Conservation (phyloP, 2,329 filamentous ascomycete genomes). For the Epichloe scottii region DNA sequence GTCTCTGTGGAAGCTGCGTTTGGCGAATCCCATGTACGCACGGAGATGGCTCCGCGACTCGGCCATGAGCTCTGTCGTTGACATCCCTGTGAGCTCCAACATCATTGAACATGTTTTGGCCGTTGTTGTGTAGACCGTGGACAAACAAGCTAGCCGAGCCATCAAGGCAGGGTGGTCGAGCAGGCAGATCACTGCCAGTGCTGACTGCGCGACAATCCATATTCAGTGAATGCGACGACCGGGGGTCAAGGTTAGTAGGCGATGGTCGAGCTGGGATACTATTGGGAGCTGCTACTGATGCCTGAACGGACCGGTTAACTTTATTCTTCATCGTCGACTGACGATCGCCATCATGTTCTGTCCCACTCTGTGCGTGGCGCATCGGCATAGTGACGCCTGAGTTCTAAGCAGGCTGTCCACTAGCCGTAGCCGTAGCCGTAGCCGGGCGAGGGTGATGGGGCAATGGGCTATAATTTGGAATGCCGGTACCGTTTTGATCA, state of each 20-base stretch:
- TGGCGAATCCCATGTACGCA: background rate
- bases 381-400: conserved; percentile 6
- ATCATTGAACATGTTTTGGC: background rate
- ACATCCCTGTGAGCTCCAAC: background rate
- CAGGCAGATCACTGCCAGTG: background rate
- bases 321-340: background rate
- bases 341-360: background rate
- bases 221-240: background rate
- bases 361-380: background rate
- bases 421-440: background rate
- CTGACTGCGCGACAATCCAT: background rate
- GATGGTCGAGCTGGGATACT: background rate
- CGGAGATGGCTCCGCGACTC: background rate
- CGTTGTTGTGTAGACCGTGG: background rate
- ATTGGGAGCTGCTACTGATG: background rate
- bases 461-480: background rate
- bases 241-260: background rate
- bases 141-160: background rate
- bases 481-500: background rate
- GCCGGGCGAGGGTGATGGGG: background rate
- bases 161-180: background rate
- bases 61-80: background rate
- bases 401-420: conserved; percentile 10
- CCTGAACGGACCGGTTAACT: background rate
- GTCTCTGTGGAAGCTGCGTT: background rate